Conservation (phyloP, 306 rosid species). For the Ormosia semicastrata region DNA sequence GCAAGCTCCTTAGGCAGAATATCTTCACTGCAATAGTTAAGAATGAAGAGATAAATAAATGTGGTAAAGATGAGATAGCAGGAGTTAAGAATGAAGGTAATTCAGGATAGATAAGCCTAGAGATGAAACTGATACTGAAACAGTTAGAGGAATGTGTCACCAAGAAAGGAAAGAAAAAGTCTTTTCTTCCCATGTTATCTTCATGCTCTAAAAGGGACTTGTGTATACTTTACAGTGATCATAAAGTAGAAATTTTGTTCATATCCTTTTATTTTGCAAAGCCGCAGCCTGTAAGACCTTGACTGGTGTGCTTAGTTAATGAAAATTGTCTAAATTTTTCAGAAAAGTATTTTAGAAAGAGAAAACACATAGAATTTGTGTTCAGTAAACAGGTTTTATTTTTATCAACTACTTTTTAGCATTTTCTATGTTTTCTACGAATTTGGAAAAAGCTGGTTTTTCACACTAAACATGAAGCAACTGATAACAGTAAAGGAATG, state of each 20-base stretch:
- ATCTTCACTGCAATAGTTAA: too few relatives aligned
- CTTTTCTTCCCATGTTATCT: too few relatives aligned
- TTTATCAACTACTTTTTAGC: not conserved
- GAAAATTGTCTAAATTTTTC: not conserved
- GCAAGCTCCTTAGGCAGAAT: too few relatives aligned
- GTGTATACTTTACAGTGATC: too few relatives aligned
- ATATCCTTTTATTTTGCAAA: too few relatives aligned
- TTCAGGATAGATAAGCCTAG: constrained; percentile 28
- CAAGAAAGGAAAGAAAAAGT: constrained; percentile 13
- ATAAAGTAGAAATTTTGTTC: too few relatives aligned
- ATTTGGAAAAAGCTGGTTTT: not conserved
- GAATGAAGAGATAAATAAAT: too few relatives aligned
- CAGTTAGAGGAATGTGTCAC: constrained; percentile 5
- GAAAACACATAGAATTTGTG: not conserved
- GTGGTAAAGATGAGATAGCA: not conserved
- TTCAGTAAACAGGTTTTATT: not conserved
- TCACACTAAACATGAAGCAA: not conserved
- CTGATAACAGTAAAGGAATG: not conserved
- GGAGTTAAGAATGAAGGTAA: not conserved
- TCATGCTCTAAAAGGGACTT: too few relatives aligned
- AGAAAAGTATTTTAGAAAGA: constrained; percentile 9
- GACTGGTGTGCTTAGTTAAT: not conserved
- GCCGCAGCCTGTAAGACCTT: too few relatives aligned
- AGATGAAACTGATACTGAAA: not conserved
- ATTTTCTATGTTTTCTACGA: not conserved